Evolutionary conservation across 176 grass and related monocot species (phyloP).

Genomic region (Triticum aestivum): IWGSC_CS_RefSeq_v2.1 NC_057808.1:542927413-542927912

Average conservation of each 20-base stretch:
- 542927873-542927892: background rate
- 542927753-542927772: slow-evolving; percentile 89
- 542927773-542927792: slow-evolving; percentile 83
- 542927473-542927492: slow-evolving; percentile 90
- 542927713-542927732: slow-evolving; percentile 93
- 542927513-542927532: slow-evolving; percentile 84
- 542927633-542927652: background rate
- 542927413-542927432: background rate
- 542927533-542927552: slow-evolving; percentile 69
- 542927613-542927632: background rate
- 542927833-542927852: background rate
- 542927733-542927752: slow-evolving; percentile 82
- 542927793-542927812: slow-evolving; percentile 33
- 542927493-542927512: slow-evolving; percentile 84
- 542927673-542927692: slow-evolving; percentile 66
- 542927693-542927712: slow-evolving; percentile 95
- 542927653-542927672: background rate
- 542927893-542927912: background rate
- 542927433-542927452: slow-evolving; percentile 72
- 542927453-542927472: slow-evolving; percentile 93
- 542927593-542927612: slow-evolving; percentile 16
- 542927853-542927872: background rate
- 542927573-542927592: background rate
- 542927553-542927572: background rate
- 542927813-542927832: background rate